phyloP scores from a whole-genome alignment of 805 yeast species.

The Ogataea zsoltii region DNA sequence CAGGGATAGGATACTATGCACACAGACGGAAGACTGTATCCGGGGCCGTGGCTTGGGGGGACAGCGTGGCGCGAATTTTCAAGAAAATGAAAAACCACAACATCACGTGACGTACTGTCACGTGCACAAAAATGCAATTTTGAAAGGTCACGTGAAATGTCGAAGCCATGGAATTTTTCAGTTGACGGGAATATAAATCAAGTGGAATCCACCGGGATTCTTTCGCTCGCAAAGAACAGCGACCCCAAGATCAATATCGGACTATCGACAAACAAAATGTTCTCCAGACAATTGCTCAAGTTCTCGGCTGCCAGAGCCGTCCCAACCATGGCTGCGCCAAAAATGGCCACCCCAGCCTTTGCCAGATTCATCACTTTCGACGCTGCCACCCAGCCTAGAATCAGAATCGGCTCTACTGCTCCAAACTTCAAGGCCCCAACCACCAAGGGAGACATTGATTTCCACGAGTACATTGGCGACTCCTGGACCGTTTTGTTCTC shows the following conservation, averaged over 20 bases:
- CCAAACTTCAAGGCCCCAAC: slow-evolving; percentile 87
- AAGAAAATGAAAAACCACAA: too few relatives aligned
- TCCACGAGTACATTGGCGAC: slow-evolving; percentile 85
- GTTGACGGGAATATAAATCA: not conserved
- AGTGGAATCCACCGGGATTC: too few relatives aligned
- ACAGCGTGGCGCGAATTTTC: too few relatives aligned
- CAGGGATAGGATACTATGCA: too few relatives aligned
- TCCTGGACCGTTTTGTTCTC: slow-evolving; percentile 88
- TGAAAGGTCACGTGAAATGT: not conserved
- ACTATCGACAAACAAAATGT: slow-evolving; percentile 13
- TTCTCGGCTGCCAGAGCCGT: slow-evolving; percentile 4
- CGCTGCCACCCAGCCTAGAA: slow-evolving; percentile 57
- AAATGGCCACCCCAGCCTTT: slow-evolving; percentile 10
- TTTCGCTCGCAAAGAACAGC: not conserved
- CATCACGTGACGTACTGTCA: too few relatives aligned
- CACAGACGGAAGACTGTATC: too few relatives aligned
- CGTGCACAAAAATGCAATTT: not conserved
- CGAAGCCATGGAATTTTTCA: not conserved
- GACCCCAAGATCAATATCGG: not conserved
- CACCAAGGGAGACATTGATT: slow-evolving; percentile 78
- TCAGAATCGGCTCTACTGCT: slow-evolving; percentile 80
- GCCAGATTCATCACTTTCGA: slow-evolving; percentile 44
- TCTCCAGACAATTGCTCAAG: slow-evolving; percentile 25
- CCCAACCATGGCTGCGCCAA: slow-evolving; percentile 7
- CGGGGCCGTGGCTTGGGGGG: too few relatives aligned